Percentiles rank a stretch among this genome's conserved stretches.
Evolutionary conservation across 371 early-diverging fungal species (phyloP).

Genomic region (Nosema bombycis): DNA sequence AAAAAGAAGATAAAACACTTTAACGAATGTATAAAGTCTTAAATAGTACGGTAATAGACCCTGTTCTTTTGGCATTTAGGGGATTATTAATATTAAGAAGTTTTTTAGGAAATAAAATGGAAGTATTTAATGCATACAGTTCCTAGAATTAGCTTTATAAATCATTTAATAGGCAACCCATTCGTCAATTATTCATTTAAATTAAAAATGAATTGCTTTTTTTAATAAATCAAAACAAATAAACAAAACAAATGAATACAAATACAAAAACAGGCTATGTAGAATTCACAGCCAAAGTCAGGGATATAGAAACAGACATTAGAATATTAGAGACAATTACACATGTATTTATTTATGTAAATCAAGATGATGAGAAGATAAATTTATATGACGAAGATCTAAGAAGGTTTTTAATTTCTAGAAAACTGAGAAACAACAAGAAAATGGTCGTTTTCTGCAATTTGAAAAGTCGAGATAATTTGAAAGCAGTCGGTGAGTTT

Average conservation of each 20-base stretch:
- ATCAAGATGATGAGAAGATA: conserved; percentile 39
- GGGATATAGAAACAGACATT: conserved; percentile 38
- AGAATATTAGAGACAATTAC: conserved; percentile 48
- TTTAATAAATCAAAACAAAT: neutral
- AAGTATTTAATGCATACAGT: neutral
- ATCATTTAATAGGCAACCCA: neutral
- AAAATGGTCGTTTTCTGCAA: conserved; percentile 43
- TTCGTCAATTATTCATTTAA: neutral
- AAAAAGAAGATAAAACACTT: neutral
- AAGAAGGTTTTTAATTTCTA: conserved; percentile 19
- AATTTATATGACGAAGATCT: conserved; percentile 50
- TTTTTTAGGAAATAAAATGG: neutral
- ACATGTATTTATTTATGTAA: conserved; percentile 54
- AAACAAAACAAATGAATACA: conserved; percentile 58
- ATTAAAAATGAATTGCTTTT: neutral
- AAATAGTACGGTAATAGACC: conserved; percentile 21
- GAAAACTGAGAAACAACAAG: conserved; percentile 29
- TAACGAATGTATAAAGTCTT: neutral
- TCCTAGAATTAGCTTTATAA: neutral
- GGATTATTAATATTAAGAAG: neutral
- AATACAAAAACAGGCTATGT: conserved; percentile 45
- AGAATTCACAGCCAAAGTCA: conserved; percentile 38
- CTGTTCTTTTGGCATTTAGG: conserved; percentile 5
- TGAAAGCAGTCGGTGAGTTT: conserved; percentile 27
- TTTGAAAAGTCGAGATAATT: conserved; percentile 33